These are phyloP conservation scores for Fusarium globosum DNA, from an alignment of 2,329 filamentous ascomycete species.

Conservation along the genomic window DNA sequence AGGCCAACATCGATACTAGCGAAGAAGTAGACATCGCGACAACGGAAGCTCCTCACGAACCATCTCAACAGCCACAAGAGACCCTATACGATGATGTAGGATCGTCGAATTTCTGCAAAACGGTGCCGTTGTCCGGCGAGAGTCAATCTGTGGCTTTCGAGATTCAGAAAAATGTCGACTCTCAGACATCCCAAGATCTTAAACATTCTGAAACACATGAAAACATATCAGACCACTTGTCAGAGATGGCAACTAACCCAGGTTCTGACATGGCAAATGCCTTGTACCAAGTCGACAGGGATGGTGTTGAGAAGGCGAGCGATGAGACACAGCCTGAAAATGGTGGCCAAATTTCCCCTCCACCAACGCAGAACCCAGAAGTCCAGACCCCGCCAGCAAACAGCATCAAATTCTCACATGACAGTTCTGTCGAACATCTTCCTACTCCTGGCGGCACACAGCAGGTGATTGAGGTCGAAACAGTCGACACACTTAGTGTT, in stretches of 20 bases:
- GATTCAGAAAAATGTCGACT: background rate
- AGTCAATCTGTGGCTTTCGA: constrained; percentile 1
- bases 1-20: constrained; percentile 21
- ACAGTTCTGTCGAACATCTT: constrained; percentile 26
- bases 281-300: constrained; percentile 1
- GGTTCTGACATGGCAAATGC: constrained; percentile 1
- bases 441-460: constrained; percentile 42
- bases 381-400: constrained; percentile 26
- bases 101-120: constrained; percentile 3
- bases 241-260: constrained; percentile 4
- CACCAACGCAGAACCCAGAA: constrained; percentile 33
- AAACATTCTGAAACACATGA: constrained; percentile 23
- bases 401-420: constrained; percentile 13
- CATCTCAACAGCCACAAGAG: constrained; percentile 10
- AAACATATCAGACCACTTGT: constrained; percentile 26
- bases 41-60: background rate
- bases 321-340: constrained; percentile 14
- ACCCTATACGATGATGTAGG: constrained; percentile 17
- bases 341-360: constrained; percentile 38
- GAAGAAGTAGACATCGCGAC: constrained; percentile 15
- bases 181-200: constrained; percentile 5
- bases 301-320: constrained; percentile 7
- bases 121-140: constrained; percentile 1
- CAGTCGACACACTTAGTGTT: constrained; percentile 19
- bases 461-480: constrained; percentile 29